A percentile compares a stretch with the other conserved stretches of the same genome.
phyloP scores from a whole-genome alignment of 371 early-diverging fungal species.

The Mucor racemosus region DNA sequence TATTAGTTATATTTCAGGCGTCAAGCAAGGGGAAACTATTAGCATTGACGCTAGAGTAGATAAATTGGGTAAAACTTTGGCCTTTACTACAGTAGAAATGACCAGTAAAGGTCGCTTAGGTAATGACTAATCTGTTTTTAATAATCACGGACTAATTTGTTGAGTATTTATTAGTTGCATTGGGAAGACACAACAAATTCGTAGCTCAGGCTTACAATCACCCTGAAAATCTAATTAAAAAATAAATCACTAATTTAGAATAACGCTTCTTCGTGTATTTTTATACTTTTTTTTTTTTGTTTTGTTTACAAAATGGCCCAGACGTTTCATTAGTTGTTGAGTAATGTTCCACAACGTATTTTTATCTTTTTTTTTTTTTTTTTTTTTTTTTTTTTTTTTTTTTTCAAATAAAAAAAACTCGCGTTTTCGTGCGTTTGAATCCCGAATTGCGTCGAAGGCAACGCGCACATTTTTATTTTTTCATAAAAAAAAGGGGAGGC shows the following conservation, averaged over 20 bases:
- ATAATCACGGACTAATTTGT: neutral
- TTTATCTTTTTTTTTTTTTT: neutral
- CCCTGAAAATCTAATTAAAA: constrained; percentile 40
- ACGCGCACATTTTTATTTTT: constrained; percentile 5
- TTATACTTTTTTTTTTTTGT: neutral
- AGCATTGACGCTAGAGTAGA: constrained; percentile 59
- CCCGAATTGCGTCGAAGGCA: neutral
- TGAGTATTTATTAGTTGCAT: constrained; percentile 41
- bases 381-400: neutral
- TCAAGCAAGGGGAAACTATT: constrained; percentile 57
- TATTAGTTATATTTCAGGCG: constrained; percentile 61
- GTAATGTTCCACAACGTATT: neutral
- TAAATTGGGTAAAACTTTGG: constrained; percentile 66
- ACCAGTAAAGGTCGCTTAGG: constrained; percentile 47
- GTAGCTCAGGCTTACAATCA: constrained; percentile 56
- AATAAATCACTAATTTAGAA: neutral
- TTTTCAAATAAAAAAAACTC: constrained; percentile 6
- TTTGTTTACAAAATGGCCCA: neutral
- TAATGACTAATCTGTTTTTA: constrained; percentile 17
- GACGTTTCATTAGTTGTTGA: neutral
- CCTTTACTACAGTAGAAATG: constrained; percentile 63
- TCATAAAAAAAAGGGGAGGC: neutral
- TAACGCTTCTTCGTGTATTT: neutral
- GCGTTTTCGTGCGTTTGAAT: constrained; percentile 4
- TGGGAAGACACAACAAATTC: constrained; percentile 70